Base-by-base conservation (phyloP, 2,329 filamentous ascomycete species). In the Ciborinia camelliae region DNA sequence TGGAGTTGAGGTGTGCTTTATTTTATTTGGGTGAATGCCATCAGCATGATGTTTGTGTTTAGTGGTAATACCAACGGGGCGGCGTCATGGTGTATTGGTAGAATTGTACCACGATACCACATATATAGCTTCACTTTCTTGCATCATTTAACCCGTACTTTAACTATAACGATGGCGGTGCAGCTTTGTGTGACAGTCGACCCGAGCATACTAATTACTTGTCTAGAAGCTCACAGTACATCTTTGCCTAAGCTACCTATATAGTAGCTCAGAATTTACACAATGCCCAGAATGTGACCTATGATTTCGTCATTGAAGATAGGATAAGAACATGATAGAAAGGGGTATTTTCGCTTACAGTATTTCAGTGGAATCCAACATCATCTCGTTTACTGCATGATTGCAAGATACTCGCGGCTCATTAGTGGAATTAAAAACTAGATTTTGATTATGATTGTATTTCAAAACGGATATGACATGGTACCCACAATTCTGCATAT, bases 41-140 rank as follows among this genome's bases (percentile, higher is more conserved):
- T n/a, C 62, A 68, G 64, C 60, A 23, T 32, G n/a, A 61, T 43
- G 26, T 57, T 41, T 61, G 61, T 45, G 30, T 57, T 32, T 26
- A 30, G 41, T 35, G 55, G 30, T 23, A 59, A 59, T 59, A 59
- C 55, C 41, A 59, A 26, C n/a, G n/a, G 41, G 41, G 43, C n/a
- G 55, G 55, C 58, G 61, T 53, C 45, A 53, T 37, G n/a, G 43
- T 41, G 48, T 60, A 35, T 61, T 39, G 18, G 32, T 26, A 57
- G 39, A 48, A 47, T 35, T 47, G 55, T 59, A 35, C 55, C 43
- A 26, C 15, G n/a, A 37, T 59, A 59, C 55, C 55, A 47, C n/a
- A 47, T 35, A 47, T 47, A 59, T 45, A 54, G 41, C 32, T 59
- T 59, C 55, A 59, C n/a, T 10, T 20, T 59, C 23, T 35, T 23